Conservation (phyloP, 805 yeast species). For the Ogataea nonfermentans region DNA sequence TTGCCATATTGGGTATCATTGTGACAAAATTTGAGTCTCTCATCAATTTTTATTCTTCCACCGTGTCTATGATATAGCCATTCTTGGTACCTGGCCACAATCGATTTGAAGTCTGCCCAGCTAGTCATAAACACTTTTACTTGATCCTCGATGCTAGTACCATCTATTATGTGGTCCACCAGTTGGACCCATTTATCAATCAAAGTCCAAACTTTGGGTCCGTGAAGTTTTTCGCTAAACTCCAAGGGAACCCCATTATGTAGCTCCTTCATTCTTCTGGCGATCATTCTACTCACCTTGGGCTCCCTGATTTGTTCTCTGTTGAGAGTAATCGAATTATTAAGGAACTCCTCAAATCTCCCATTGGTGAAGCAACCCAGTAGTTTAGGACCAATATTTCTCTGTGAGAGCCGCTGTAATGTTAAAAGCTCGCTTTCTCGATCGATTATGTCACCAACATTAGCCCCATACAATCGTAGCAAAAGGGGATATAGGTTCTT, state of each 20-base stretch:
- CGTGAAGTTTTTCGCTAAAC: conserved; percentile 49
- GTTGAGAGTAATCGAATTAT: conserved; percentile 75
- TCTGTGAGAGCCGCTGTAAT: conserved; percentile 67
- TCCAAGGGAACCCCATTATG: conserved; percentile 75
- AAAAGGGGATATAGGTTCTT: conserved; percentile 56
- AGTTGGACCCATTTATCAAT: conserved; percentile 68
- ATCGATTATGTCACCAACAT: conserved; percentile 82
- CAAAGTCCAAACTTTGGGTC: conserved; percentile 69
- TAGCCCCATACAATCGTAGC: conserved; percentile 83
- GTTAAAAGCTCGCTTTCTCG: conserved; percentile 75
- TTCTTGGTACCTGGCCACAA: conserved; percentile 51
- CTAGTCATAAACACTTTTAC: conserved; percentile 41
- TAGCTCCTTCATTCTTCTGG: conserved; percentile 94
- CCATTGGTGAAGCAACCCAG: conserved; percentile 92
- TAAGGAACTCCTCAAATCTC: conserved; percentile 88
- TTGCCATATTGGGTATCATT: conserved; percentile 98
- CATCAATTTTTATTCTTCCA: conserved; percentile 37
- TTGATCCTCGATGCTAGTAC: conserved; percentile 37
- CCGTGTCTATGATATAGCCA: conserved; percentile 62
- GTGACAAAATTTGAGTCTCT: conserved; percentile 78
- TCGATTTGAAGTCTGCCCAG: conserved; percentile 48
- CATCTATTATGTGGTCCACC: conserved; percentile 43
- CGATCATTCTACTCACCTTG: conserved; percentile 76
- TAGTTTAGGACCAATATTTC: conserved; percentile 83
- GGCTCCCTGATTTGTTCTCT: conserved; percentile 72